A percentile compares a stretch with the other conserved stretches of the same genome.
Conservation (phyloP, 1,139 yeast species). For the Blastobotrys buckinghamii region DNA sequence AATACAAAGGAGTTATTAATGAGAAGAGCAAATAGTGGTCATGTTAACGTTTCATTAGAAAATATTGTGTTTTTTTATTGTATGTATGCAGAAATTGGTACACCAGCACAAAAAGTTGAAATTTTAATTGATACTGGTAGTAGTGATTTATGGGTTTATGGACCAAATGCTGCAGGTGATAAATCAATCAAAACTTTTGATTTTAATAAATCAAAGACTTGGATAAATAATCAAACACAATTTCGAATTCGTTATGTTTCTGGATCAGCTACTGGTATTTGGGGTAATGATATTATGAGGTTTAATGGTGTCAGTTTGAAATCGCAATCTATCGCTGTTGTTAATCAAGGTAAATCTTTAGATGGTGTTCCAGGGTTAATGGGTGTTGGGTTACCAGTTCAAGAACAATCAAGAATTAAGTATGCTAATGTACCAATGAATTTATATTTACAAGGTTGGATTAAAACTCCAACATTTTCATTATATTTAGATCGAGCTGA, state of each 20-base stretch:
- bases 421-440: constrained; percentile 23
- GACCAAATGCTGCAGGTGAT: constrained; percentile 15
- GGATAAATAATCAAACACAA: constrained; percentile 13
- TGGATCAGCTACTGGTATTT: constrained; percentile 19
- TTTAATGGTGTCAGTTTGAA: constrained; percentile 16
- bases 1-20: constrained; percentile 2
- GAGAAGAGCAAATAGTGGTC: constrained; percentile 2
- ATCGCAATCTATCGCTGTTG: constrained; percentile 23
- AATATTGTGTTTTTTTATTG: constrained; percentile 10
- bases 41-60: constrained; percentile 5
- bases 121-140: constrained; percentile 45
- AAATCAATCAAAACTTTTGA: constrained; percentile 9
- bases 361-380: constrained; percentile 25
- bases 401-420: constrained; percentile 13
- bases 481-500: constrained; percentile 21
- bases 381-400: constrained; percentile 21
- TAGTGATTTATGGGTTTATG: constrained; percentile 41
- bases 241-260: constrained; percentile 18
- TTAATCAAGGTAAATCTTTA: constrained; percentile 18
- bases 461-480: constrained; percentile 43
- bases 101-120: constrained; percentile 46
- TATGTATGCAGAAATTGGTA: constrained; percentile 43
- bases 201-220: constrained; percentile 12
- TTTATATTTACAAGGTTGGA: constrained; percentile 37
- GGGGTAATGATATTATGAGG: constrained; percentile 20